Evolutionary conservation across 768 basidiomycete genomes (phyloP).

Genomic region (Boletus insuetus): DNA sequence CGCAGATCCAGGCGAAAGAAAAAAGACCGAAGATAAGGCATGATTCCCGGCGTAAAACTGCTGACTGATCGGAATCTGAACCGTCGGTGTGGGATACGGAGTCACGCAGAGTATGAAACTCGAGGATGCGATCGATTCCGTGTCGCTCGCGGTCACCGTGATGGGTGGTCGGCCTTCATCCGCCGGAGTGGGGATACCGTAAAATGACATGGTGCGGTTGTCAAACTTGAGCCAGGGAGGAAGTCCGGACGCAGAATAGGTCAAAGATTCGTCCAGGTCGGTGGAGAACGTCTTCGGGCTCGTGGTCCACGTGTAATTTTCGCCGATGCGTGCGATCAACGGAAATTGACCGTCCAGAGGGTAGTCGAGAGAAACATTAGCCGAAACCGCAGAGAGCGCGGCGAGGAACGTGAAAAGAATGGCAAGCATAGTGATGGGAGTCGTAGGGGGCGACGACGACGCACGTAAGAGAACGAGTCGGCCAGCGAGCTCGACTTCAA

Average conservation of each 20-base stretch:
- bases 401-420: conserved; percentile 53
- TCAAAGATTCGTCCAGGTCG: conserved; percentile 39
- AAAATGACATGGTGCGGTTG: conserved; percentile 52
- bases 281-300: conserved; percentile 63
- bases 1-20: conserved; percentile 58
- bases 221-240: conserved; percentile 83
- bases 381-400: conserved; percentile 38
- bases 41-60: conserved; percentile 62
- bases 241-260: conserved; percentile 54
- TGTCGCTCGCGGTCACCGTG: conserved; percentile 60
- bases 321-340: conserved; percentile 64
- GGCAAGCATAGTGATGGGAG: conserved; percentile 61
- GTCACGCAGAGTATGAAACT: conserved; percentile 58
- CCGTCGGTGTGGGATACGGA: conserved; percentile 46
- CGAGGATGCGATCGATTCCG: conserved; percentile 49
- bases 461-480: conserved; percentile 45
- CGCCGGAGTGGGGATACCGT: conserved; percentile 58
- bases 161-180: conserved; percentile 67
- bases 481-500: conserved; percentile 53
- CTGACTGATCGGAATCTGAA: conserved; percentile 50
- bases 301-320: conserved; percentile 69
- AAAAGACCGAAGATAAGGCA: conserved; percentile 74
- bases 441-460: conserved; percentile 43
- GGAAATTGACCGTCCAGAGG: conserved; percentile 75
- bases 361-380: conserved; percentile 51